Evolutionary conservation across 805 yeast genomes (phyloP), one percentile per base, ranked within the genome.

Genomic region (Kurtzmaniella fragi): DNA sequence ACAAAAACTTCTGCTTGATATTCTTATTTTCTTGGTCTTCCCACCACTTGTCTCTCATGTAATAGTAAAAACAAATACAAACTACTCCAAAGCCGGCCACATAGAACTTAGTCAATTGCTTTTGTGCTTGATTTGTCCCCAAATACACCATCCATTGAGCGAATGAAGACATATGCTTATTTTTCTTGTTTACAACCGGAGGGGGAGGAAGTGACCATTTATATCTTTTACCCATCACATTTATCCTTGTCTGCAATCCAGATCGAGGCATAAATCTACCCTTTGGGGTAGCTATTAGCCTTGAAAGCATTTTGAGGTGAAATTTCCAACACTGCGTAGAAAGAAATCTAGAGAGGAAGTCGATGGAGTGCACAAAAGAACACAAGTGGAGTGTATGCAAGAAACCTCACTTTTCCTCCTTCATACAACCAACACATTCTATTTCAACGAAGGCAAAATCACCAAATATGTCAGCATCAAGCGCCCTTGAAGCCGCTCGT

Each of bases 31-130:
- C 87, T 42, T 75, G 66, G 44, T 84, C 91, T 58, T 80, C 80
- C 33, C 68, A 61, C 56, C 75, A 84, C 37, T 83, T 57, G 50
- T 82, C 84, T 49, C 78, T 69, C 78, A 84, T 80, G 55, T 80
- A 79, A 52, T 71, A 72, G 41, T 77, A 70, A 38, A 87, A 85
- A 41, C 80, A 75, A 15, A 74, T 64, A 23, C 79, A 56, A 51
- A 82, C 74, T 8, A 73, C 62, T 2, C 68, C 67, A 54, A 83
- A 83, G 2, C 78, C 73, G n/a, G 75, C 77, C 31, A 84, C 54
- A 45, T 83, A 76, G 53, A 72, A 78, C 48, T 77, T 75, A 5
- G 89, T 80, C 69, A 83, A 69, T 36, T 73, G 72, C 49, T 73
- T 78, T 43, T 77, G 74, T 59, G 83, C 83, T 38, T 73, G 71